A percentile compares a stretch with the other conserved stretches of the same genome.
phyloP scores from a whole-genome alignment of 1,139 yeast genomes.

The Debaryomycetaceae sp. region DNA sequence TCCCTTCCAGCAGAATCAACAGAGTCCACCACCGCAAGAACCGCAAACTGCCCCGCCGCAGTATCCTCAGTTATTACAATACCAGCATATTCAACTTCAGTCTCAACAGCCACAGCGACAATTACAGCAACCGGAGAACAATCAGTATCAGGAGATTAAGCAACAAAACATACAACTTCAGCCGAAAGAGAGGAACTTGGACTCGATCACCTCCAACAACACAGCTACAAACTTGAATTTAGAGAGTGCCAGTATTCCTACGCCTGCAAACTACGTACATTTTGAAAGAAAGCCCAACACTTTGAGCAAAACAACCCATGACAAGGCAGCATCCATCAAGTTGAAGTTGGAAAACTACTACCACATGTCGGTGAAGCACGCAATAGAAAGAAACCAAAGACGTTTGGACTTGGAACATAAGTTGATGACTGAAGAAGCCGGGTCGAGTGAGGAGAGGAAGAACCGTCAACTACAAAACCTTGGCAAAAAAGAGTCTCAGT shows the following conservation, averaged over 20 bases:
- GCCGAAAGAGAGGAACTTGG: background rate
- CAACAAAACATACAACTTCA: background rate
- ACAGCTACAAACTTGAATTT: constrained; percentile 1
- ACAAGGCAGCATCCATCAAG: constrained; percentile 71
- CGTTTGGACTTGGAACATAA: constrained; percentile 69
- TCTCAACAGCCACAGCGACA: constrained; percentile 6
- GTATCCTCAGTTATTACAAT: constrained; percentile 1
- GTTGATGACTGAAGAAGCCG: constrained; percentile 58
- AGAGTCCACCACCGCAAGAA: constrained; percentile 10
- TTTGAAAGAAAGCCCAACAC: constrained; percentile 86
- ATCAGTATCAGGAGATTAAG: background rate
- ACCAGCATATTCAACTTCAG: background rate
- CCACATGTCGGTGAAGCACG: constrained; percentile 74
- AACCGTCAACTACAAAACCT: constrained; percentile 67
- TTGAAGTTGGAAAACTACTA: constrained; percentile 69
- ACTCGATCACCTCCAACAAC: background rate
- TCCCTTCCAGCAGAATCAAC: constrained; percentile 14
- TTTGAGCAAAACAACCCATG: constrained; percentile 63
- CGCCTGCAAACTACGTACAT: constrained; percentile 49
- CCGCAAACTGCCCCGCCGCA: background rate
- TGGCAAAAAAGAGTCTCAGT: constrained; percentile 77
- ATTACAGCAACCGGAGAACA: constrained; percentile 4
- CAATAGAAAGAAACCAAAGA: constrained; percentile 79
- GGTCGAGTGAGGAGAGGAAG: constrained; percentile 65
- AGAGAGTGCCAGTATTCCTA: constrained; percentile 1